Base-by-base conservation (phyloP, 768 basidiomycete species). In the Porphyrellus cyaneotinctus region DNA sequence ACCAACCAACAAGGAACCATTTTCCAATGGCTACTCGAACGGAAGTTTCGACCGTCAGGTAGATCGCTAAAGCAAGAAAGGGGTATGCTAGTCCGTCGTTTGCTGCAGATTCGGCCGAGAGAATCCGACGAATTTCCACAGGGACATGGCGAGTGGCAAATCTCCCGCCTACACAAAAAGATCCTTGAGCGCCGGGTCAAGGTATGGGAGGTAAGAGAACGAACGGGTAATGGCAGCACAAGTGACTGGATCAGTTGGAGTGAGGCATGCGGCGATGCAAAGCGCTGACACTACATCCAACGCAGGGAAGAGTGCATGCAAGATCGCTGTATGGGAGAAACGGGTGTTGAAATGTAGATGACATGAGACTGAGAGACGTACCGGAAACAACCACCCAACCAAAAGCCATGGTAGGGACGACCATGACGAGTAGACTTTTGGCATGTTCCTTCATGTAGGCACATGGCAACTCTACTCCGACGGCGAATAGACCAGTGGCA, bases 21-120 rank as follows among this genome's bases (percentile, higher is more conserved):
- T 93, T 81, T 13, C 77, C 83, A 31, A 97, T 72, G 6, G 93
- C 91, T 11, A 76, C 75, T 0, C 75, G 70, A 14, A 72, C 75
- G 4, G 84, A 79, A 0, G 77, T 63, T 57, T 95, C 91, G 6
- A 92, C 58, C 11, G 85, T 85, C 42, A 98, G 76, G 67, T 95
- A 97, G 11, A 98, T 76, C 3, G 95, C 83, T 47, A 98, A 77
- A 24, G 82, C 80, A 50, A 97, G 75, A 67, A 97, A 97, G 0
- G 94, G 94, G 67, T 95, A 97, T 2, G 95, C 93, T 14, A 97
- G 78, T 2, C 97, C 97, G 60, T 98, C 97, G 69, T 99, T 99
- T 8, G 91, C 86, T 0, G 95, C 97, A 6, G 89, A 90, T 70
- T 98, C 95, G 0, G 91, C 91, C 0, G 88, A 81, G 8, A 97